Evolutionary conservation across 1,284 basidiomycete genomes (phyloP), one percentile per base, ranked within the genome.

Genomic region (Schizophyllum amplum): DNA sequence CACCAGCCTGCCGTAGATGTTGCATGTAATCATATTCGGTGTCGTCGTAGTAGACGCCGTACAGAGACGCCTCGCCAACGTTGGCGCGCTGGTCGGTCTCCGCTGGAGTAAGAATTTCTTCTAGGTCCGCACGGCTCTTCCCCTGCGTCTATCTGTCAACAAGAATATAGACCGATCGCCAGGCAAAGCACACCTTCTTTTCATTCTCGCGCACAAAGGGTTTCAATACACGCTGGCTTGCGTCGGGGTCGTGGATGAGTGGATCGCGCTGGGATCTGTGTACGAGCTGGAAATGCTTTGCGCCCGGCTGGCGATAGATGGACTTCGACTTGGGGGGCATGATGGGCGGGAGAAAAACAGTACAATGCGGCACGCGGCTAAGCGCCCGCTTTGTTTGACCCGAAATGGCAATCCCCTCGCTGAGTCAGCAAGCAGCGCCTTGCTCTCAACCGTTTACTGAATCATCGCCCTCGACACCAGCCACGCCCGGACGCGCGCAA

Each of bases 21-120:
- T 96, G 90, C 92, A 98, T 96, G 76, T 99, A 99, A 71, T 99
- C 92, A 75, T 99, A 99, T 57, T 92, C 82, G n/a, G 92, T 92
- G 68, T 99, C 96, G 73, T 99, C 95, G 75, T 84, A 99, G 73
- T 94, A 94, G 67, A 99, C 77, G 9, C 94, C 96, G 70, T 98
- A 97, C 23, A 84, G 69, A 4, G 92, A 79, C 0, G 97, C 97
- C 75, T 99, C 92, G 57, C 95, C 97, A 59, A 86, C 72, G 59
- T 83, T 84, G 21, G 72, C 62, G 57, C 73, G 71, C 54, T 69
- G 66, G 55, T 80, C 79, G 48, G 75, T 72, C n/a, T 87, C 84
- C 21, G 81, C 80, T 6, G 81, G 73, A n/a, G 83, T 70, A 13
- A 90, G 71, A 4, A 76, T 64, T 3, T 71, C 68, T 68, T 92